phyloP scores from a whole-genome alignment of 352 stramenopile genomes.

The Plasmopara halstedii region DNA sequence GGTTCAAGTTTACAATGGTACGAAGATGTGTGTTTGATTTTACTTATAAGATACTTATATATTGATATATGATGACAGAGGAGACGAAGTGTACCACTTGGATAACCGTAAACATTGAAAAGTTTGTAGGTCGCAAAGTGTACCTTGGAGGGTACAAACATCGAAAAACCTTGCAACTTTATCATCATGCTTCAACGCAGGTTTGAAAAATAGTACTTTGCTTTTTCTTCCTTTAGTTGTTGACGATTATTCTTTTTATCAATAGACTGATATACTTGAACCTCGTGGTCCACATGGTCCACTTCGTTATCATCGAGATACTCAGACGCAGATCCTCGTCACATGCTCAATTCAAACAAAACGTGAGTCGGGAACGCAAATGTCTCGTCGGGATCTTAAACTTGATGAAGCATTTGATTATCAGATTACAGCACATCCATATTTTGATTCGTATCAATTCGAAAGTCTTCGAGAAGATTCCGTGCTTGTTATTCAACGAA shows the following conservation, averaged over 20 bases:
- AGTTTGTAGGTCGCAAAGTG: conserved; percentile 68
- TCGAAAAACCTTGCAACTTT: conserved; percentile 81
- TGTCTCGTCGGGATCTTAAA: conserved; percentile 67
- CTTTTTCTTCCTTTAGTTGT: neutral
- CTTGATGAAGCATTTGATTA: conserved; percentile 67
- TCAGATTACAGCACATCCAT: conserved; percentile 51
- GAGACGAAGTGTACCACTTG: conserved; percentile 34
- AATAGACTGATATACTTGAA: too few species aligned
- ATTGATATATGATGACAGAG: conserved; percentile 14
- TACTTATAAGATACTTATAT: neutral
- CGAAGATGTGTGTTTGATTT: neutral
- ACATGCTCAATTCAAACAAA: too few species aligned
- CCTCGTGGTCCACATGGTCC: too few species aligned
- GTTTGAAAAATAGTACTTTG: conserved; percentile 14
- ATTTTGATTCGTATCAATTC: conserved; percentile 88
- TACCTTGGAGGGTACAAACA: conserved; percentile 88
- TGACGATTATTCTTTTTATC: too few species aligned
- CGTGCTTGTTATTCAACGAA: conserved; percentile 75
- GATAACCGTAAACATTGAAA: conserved; percentile 67
- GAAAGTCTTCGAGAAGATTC: conserved; percentile 69
- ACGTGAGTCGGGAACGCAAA: too few species aligned
- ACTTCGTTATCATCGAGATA: too few species aligned
- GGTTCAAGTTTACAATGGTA: conserved; percentile 63
- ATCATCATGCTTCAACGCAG: conserved; percentile 87
- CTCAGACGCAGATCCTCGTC: conserved; percentile 70